Evolutionary conservation across 1,284 basidiomycete species (phyloP), one percentile per base, ranked within the genome.

Genomic region (Cutaneotrichosporon sp.): DNA sequence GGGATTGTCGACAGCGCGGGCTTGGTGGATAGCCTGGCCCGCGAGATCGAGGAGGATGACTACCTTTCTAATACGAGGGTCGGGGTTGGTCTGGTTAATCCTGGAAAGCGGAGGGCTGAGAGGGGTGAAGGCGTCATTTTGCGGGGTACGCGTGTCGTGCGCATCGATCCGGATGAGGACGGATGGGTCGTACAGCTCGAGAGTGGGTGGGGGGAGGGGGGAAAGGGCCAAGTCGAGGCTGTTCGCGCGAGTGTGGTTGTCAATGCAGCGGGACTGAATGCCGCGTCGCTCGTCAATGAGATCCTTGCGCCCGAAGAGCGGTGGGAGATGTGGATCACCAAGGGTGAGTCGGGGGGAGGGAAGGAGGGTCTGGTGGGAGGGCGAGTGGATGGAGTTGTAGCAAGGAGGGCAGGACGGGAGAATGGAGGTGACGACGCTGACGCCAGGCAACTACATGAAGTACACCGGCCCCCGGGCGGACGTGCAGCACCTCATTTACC

Each of bases 1-100:
- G 96, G 96, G 1, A 97, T 99, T 66, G 81, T 99, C 2, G 90
- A 95, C 77, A 91, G 90, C 0, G 93, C 96, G 81, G 80, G 87
- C 5, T 81, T 91, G 56, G 91, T 94, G 86, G 84, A 87, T 69
- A 88, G 85, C 66, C 82, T 97, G 42, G 91, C 92, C 75, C 85
- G 84, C 69, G 91, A 95, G 60, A 87, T 97, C 59, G 79, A 75
- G 53, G 76, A 78, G 57, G 59, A 69, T 8, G 74, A 75, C 46
- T 77, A 76, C 58, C 60, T 69, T 26, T 56, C 65, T 3, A 13
- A 30, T 10, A 63, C 58, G 1, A 42, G 38, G n/a, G 51, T 67
- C 5, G 66, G 65, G 16, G 68, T 67, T 5, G 72, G 89, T 87
- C 53, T 84, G 81, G 32, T 53, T 4, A 30, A 36, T 36, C 34